Evolutionary conservation across 2,329 filamentous ascomycete genomes (phyloP), one percentile per base, ranked within the genome.

Genomic region (Cladosporium halotolerans): DNA sequence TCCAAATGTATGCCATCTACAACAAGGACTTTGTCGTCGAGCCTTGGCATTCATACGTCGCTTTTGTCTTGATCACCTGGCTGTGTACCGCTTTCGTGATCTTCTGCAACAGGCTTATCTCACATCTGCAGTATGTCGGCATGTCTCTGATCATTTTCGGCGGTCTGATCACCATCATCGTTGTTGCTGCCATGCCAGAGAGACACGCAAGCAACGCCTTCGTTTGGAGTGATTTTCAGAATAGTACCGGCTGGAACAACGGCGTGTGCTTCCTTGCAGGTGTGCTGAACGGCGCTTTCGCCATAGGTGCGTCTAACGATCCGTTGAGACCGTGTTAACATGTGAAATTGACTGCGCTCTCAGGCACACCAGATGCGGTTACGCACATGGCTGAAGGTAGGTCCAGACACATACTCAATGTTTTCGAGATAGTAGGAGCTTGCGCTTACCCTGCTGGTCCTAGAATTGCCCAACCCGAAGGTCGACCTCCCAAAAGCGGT

Each of bases 1-100:
- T 85, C 14, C 77, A 79, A 60, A 79, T 85, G 75, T 85, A 84
- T 63, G 73, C 75, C 5, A 66, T 81, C 28, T 82, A 80, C 68
- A 78, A 84, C 61, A 73, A 75, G 1, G 76, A 68, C 5, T 82
- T 81, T 52, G 67, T 68, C 9, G 68, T 74, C 13, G 57, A 79
- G 55, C 61, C 76, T 32, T 85, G 81, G 81, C 79, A 83, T 55
- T 73, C 80, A 33, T 85, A 83, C 62, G 64, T 84, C 38, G 73
- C 77, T 40, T 83, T 81, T 60, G 61, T 85, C 46, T 65, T 78
- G 38, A 73, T 81, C 54, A 74, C 79, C 8, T 82, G 79, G 79
- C 54, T 78, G 3, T 76, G 74, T 54, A 76, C 77, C 46, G 62
- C 64, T 36, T 72, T 78, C 54, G 74, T 82, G 52, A 72, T 84